Percentiles rank a stretch among this genome's conserved stretches.
Evolutionary conservation across 225 moss, liverwort and hornwort genomes (phyloP).

Genomic region (Neckera pumila): DNA sequence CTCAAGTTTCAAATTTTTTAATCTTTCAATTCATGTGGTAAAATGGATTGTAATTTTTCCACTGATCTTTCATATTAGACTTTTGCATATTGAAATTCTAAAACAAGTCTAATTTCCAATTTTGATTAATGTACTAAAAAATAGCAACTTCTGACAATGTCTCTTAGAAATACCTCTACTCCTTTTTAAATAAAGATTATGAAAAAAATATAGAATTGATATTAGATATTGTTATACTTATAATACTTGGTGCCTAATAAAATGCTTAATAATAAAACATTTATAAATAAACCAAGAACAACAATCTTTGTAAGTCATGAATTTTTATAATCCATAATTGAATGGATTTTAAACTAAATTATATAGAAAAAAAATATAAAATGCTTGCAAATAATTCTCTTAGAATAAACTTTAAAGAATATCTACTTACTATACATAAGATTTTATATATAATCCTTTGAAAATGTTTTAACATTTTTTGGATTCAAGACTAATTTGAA

Average conservation of each 20-base stretch:
- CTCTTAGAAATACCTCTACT: no score
- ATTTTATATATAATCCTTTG: neutral
- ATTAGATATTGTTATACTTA: neutral
- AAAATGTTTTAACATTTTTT: neutral
- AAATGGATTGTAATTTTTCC: neutral
- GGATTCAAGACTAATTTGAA: neutral
- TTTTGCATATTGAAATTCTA: neutral
- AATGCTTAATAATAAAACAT: neutral
- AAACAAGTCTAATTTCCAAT: neutral
- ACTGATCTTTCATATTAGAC: accelerated
- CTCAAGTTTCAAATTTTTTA: neutral
- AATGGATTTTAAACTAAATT: neutral
- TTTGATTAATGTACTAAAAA: neutral
- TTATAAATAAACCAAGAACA: accelerated
- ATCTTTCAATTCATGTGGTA: neutral
- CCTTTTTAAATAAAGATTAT: neutral
- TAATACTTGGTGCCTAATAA: neutral
- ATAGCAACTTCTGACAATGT: no score
- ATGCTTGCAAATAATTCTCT: accelerated
- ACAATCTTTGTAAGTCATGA: neutral
- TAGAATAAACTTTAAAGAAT: neutral
- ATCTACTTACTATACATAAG: neutral
- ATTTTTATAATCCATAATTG: neutral
- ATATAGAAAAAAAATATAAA: neutral
- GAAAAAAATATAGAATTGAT: neutral